phyloP scores from a whole-genome alignment of 805 yeast species.

The Spathaspora gorwiae region DNA sequence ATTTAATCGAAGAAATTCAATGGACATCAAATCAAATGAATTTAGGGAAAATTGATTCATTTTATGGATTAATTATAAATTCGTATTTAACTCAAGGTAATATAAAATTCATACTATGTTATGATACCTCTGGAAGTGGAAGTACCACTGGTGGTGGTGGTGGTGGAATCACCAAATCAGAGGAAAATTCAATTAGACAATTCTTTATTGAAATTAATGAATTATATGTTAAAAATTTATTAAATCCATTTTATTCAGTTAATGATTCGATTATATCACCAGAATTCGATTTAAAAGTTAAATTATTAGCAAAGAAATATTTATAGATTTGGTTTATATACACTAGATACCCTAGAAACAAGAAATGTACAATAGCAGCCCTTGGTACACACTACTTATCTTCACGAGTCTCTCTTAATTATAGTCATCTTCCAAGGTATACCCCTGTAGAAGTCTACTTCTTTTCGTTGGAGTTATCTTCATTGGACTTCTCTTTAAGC shows the following conservation, averaged over 20 bases:
- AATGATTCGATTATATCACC: constrained; percentile 72
- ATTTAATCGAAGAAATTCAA: constrained; percentile 85
- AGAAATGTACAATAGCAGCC: no score
- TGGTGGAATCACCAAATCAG: constrained; percentile 16
- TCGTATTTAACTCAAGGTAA: constrained; percentile 88
- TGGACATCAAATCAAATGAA: constrained; percentile 67
- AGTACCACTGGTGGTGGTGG: constrained; percentile 10
- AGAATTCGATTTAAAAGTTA: constrained; percentile 71
- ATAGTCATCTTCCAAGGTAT: not conserved
- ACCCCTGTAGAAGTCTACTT: not conserved
- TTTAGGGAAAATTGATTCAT: constrained; percentile 76
- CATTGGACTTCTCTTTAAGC: not conserved
- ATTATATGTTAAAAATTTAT: constrained; percentile 74
- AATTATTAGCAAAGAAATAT: constrained; percentile 70
- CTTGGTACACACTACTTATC: no score
- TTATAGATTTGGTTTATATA: constrained; percentile 30
- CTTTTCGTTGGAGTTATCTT: not conserved
- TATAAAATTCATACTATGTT: constrained; percentile 65
- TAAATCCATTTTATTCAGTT: constrained; percentile 81
- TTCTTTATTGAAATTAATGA: constrained; percentile 85
- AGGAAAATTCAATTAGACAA: constrained; percentile 73
- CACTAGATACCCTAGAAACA: not conserved
- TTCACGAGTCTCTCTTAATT: no score
- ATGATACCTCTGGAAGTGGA: constrained; percentile 21
- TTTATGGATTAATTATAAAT: constrained; percentile 76